phyloP scores from a whole-genome alignment of 148 eudicot species.

The Fagopyrum esculentum region DNA sequence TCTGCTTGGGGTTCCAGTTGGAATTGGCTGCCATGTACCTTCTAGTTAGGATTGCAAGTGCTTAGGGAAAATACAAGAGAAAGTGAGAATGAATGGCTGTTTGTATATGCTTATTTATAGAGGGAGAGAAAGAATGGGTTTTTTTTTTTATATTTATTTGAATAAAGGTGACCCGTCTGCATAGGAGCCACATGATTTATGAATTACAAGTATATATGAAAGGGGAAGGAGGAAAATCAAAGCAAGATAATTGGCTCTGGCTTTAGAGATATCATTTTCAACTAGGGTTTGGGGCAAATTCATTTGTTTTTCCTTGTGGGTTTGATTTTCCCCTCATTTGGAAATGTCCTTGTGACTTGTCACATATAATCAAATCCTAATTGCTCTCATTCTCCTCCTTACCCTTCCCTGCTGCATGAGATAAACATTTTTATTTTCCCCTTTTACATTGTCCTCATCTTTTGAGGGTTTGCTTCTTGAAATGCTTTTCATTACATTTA shows the following conservation, averaged over 20 bases:
- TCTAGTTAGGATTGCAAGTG: neutral
- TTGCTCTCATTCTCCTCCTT: neutral
- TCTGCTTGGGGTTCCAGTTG: constrained; percentile 8
- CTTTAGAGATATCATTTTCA: constrained; percentile 1
- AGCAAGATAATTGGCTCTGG: neutral
- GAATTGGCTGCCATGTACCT: constrained; percentile 4
- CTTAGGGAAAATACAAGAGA: neutral
- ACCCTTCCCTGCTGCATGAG: neutral
- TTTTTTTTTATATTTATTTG: neutral
- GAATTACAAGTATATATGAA: neutral
- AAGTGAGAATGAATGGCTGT: constrained; percentile 1
- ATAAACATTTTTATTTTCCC: too few species aligned
- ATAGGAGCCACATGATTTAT: constrained; percentile 9
- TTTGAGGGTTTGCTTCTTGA: neutral
- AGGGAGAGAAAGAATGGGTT: neutral
- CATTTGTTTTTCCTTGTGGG: neutral
- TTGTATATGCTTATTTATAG: neutral
- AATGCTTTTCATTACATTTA: neutral
- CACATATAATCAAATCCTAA: neutral
- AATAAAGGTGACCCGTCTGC: constrained; percentile 6
- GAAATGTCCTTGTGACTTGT: neutral
- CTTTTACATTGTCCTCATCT: neutral
- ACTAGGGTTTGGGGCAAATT: neutral
- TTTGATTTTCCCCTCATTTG: neutral
- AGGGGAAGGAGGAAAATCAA: neutral